These are phyloP conservation scores for Meyerozyma carpophila DNA, from an alignment of 1,139 yeast species.

Conservation along the genomic window DNA sequence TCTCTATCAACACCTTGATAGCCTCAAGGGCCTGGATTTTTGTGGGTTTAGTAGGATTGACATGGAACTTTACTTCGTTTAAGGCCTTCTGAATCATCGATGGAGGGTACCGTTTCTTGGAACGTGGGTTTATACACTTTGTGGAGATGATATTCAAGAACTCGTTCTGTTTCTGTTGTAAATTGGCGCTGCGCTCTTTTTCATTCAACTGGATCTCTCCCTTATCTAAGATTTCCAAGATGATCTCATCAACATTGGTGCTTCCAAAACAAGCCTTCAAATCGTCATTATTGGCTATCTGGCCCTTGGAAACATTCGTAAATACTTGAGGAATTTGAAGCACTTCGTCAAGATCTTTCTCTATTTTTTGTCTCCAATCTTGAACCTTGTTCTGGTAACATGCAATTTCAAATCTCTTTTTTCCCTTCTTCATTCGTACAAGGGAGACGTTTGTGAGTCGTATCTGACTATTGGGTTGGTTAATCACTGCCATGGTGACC, in stretches of 20 bases:
- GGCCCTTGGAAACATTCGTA: conserved; percentile 89
- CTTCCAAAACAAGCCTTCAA: conserved; percentile 69
- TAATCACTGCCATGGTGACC: conserved; percentile 49
- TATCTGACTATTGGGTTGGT: conserved; percentile 86
- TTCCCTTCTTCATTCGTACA: conserved; percentile 85
- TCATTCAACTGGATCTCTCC: conserved; percentile 95
- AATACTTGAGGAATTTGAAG: conserved; percentile 95
- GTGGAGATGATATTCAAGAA: conserved; percentile 79
- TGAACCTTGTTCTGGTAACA: conserved; percentile 97
- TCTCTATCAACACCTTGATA: conserved; percentile 66
- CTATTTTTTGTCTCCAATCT: conserved; percentile 86
- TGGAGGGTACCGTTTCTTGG: conserved; percentile 89
- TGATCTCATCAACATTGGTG: conserved; percentile 67
- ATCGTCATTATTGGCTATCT: conserved; percentile 87
- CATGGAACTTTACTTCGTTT: conserved; percentile 73
- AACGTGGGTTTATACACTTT: conserved; percentile 85
- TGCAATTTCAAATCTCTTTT: conserved; percentile 88
- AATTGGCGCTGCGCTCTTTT: conserved; percentile 78
- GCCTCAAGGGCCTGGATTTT: conserved; percentile 92
- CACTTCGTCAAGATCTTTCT: conserved; percentile 92
- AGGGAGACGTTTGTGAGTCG: conserved; percentile 90
- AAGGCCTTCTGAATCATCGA: conserved; percentile 89
- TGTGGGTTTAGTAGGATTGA: conserved; percentile 73
- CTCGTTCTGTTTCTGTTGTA: conserved; percentile 75
- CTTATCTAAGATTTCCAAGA: conserved; percentile 73